Evolutionary conservation across 306 rosid species (phyloP).

Genomic region (Luffa acutangula): DNA sequence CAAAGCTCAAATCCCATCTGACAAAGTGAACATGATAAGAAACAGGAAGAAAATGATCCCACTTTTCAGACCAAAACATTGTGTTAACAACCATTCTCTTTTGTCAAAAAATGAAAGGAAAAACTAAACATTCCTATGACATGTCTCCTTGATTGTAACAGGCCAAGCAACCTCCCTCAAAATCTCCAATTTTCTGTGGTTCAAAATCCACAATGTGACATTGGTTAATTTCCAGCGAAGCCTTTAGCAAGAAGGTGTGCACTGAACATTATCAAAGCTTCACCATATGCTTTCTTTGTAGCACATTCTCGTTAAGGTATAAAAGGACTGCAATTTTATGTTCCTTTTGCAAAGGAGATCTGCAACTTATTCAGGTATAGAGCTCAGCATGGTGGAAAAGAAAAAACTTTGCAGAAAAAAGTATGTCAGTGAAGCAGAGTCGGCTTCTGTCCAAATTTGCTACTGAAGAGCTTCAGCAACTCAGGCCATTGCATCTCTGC

Average conservation of each 20-base stretch:
- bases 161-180: not conserved
- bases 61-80: not conserved
- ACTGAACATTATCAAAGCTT: not conserved
- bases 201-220: not conserved
- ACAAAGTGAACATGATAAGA: not conserved
- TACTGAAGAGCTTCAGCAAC: not conserved
- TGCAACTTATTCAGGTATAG: conserved; percentile 5
- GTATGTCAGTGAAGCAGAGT: not conserved
- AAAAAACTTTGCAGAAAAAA: conserved; percentile 3
- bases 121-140: not conserved
- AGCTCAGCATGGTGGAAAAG: not conserved
- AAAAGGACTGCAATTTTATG: conserved; percentile 1
- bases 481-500: not conserved
- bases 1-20: not conserved
- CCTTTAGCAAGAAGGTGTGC: not conserved
- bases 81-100: not conserved
- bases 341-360: not conserved
- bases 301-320: conserved; percentile 1
- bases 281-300: not conserved
- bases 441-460: not conserved
- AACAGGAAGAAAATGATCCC: not conserved
- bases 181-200: not conserved
- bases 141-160: not conserved
- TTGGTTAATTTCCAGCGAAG: not conserved
- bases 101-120: not conserved